These are phyloP conservation scores for Trypanosoma lewisi DNA, from an alignment of 208 protist species.

Conservation along the genomic window DNA sequence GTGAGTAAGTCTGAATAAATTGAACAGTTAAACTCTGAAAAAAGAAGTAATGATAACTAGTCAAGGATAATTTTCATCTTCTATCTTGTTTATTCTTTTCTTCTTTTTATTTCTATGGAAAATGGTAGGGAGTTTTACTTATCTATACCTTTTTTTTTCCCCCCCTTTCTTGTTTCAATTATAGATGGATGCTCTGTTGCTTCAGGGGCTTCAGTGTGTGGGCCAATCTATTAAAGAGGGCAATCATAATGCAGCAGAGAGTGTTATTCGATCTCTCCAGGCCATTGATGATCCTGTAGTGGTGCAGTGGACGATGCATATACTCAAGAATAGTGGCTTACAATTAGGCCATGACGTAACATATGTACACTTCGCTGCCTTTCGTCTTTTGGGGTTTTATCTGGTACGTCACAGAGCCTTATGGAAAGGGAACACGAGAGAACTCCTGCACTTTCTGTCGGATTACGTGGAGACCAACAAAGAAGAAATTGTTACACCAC, in stretches of 20 bases:
- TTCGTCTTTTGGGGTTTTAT: constrained; percentile 60
- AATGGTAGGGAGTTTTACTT: too few species aligned
- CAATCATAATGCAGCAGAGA: constrained; percentile 51
- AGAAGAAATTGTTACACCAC: constrained; percentile 25
- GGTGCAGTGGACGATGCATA: constrained; percentile 6
- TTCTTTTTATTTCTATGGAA: constrained; percentile 15
- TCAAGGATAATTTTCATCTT: constrained; percentile 6
- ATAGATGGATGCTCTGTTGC: constrained; percentile 28
- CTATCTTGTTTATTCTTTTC: constrained; percentile 19
- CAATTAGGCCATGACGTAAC: constrained; percentile 14
- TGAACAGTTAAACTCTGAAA: too few species aligned
- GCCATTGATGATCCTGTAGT: constrained; percentile 19
- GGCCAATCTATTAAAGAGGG: constrained; percentile 53
- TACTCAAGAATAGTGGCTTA: constrained; percentile 32
- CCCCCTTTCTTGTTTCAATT: constrained; percentile 10
- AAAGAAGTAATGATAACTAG: too few species aligned
- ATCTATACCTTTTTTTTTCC: too few species aligned
- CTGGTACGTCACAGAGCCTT: constrained; percentile 34
- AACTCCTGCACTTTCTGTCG: constrained; percentile 42
- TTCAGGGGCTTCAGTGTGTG: constrained; percentile 35
- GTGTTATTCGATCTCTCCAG: constrained; percentile 44
- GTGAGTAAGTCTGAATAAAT: too few species aligned
- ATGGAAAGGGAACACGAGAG: constrained; percentile 21
- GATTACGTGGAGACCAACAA: constrained; percentile 31
- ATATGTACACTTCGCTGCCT: constrained; percentile 65